Evolutionary conservation across 2,329 filamentous ascomycete genomes (phyloP), one percentile per base, ranked within the genome.

Genomic region (Diaporthe vaccinii): DNA sequence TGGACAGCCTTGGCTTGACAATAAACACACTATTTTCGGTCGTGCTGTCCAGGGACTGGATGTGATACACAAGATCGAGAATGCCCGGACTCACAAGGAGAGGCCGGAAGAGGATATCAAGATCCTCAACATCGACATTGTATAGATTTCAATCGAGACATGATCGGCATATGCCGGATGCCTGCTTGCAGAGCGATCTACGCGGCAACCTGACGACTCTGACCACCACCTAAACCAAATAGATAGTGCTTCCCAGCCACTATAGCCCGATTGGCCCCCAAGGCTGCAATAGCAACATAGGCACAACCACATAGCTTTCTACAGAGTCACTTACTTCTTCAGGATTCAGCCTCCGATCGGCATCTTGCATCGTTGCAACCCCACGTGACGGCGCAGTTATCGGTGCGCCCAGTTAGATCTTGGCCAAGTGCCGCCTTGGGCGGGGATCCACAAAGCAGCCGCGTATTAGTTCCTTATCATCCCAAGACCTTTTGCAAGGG

Each of bases 101-200:
- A 98, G 96, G 87, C 97, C 97, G 0, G 94, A 98, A 83, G 95
- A 98, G 81, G 97, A 99, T 83, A 96, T 99, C 81, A 98, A 98
- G 86, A 98, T 99, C 79, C 91, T 99, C 75, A 98, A 94, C 82
- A 98, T 99, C 79, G 90, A 92, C 79, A 84, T 91, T 75, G 80
- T 85, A 77, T 91, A 88, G 80, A 49, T 14, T 15, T 72, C 25
- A 49, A 36, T 49, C 28, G 15, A 59, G 55, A 34, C 20, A 36
- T 51, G 25, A 59, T 25, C 49, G 31, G 31, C 46, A 39, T 12
- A 25, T 25, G 46, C 44, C 46, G 62, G 46, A 51, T 36, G 31
- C 46, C 31, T 25, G 62, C 65, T 12, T 28, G 31, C 65, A 53
- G n/a, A 34, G 34, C 65, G 65, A 53, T 12, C 46, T 36, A 39